Conservation (phyloP, 2,329 filamentous ascomycete species). For the Colletotrichum eremochloae region DNA sequence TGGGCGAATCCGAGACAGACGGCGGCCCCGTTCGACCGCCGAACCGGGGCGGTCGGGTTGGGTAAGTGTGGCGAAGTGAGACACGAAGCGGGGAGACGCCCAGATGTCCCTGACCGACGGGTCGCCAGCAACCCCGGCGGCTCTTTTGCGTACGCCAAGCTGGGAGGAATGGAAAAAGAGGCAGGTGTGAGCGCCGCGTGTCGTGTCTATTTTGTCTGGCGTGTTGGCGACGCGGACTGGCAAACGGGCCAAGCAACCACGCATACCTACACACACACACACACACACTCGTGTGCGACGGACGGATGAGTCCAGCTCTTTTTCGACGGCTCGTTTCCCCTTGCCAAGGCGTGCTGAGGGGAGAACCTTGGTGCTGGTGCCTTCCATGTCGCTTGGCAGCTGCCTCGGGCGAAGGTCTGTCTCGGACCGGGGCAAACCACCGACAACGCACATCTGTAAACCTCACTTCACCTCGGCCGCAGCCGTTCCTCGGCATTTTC, state of each 20-base stretch:
- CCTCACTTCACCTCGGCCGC: conserved; percentile 8
- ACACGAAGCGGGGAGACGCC: neutral
- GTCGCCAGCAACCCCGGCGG: neutral
- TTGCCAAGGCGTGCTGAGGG: conserved; percentile 6
- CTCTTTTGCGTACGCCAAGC: conserved; percentile 17
- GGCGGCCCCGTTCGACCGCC: neutral
- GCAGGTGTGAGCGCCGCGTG: conserved; percentile 9
- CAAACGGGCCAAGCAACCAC: neutral
- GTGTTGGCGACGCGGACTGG: conserved; percentile 22
- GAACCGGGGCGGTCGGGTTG: neutral
- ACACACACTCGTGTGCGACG: neutral
- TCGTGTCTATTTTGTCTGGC: conserved; percentile 5
- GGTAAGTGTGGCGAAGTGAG: neutral
- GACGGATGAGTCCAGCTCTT: neutral
- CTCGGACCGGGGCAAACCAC: neutral
- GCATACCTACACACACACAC: no score
- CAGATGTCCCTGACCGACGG: neutral
- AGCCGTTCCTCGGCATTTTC: neutral
- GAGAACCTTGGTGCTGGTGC: neutral
- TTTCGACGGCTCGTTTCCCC: conserved; percentile 12
- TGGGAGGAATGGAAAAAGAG: neutral
- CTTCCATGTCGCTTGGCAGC: neutral
- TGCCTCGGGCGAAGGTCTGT: neutral
- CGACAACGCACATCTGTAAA: conserved; percentile 6
- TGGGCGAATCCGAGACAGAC: conserved; percentile 10